Conservation (phyloP, 257 asterid species). For the Solanum megistacrolobum region DNA sequence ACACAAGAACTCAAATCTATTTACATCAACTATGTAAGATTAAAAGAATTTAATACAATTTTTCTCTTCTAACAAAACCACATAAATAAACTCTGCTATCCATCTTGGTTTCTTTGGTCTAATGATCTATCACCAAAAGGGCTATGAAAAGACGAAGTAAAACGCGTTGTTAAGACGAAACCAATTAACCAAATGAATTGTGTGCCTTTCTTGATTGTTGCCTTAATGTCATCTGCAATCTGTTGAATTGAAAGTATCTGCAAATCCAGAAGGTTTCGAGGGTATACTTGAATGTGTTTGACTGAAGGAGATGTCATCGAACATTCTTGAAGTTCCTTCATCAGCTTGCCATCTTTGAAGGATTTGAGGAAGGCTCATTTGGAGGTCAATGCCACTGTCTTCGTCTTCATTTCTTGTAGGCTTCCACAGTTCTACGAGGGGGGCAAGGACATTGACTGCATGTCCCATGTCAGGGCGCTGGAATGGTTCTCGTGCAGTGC, state of each 20-base stretch:
- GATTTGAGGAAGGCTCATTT: constrained; percentile 82
- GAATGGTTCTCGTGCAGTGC: constrained; percentile 83
- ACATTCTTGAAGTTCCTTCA: constrained; percentile 94
- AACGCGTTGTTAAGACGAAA: neutral
- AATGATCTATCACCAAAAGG: neutral
- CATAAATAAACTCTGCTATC: neutral
- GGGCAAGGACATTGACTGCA: constrained; percentile 74
- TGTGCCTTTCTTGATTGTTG: neutral
- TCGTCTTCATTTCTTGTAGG: constrained; percentile 57
- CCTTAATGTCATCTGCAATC: constrained; percentile 54
- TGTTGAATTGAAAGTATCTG: constrained; percentile 54
- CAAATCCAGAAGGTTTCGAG: constrained; percentile 60
- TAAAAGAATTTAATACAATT: neutral
- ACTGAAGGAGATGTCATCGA: constrained; percentile 52
- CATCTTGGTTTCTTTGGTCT: neutral
- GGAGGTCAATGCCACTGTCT: constrained; percentile 58
- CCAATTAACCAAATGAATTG: neutral
- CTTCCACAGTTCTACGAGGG: constrained; percentile 84
- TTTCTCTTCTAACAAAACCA: neutral
- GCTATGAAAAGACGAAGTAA: neutral
- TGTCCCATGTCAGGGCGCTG: constrained; percentile 98
- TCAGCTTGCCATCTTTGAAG: constrained; percentile 88
- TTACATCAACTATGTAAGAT: neutral
- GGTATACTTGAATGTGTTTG: constrained; percentile 81
- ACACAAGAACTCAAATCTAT: neutral